Evolutionary conservation across 768 basidiomycete species (phyloP), one percentile per base, ranked within the genome.

Genomic region (Russula compacta): DNA sequence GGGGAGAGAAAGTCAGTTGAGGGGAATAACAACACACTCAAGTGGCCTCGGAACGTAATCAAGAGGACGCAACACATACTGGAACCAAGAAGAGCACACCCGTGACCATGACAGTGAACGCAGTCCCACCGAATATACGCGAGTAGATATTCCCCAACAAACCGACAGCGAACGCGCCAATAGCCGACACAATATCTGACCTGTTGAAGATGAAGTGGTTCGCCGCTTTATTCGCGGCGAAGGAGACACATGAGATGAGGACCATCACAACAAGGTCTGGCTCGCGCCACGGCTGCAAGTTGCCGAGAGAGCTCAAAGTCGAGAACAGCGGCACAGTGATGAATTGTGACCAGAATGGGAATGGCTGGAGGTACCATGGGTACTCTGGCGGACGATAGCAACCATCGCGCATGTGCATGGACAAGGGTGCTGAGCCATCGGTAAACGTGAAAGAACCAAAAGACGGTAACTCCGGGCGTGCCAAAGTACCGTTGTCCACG

Each of bases 101-200:
- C 29, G 91, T 88, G 43, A 92, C 89, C 92, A 94, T 94, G 2
- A 85, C 85, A 10, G 90, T 91, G 73, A 93, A 93, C 19, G 91
- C 91, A 4, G 90, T 92, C 8, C 90, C 91, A 8, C 86, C 81
- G 80, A 89, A 85, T 69, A 82, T 83, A 49, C 90, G 79, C 43
- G 90, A 92, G 71, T 92, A 92, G 1, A 87, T 72, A 67, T 92
- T 92, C 3, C 89, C 90, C 19, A 91, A 73, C 33, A 91, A 64
- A 21, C 89, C 89, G 19, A 89, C 84, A 1, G 85, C 87, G 65
- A 91, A 91, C 17, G 90, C 89, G 0, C 90, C 91, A 67, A 92
- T 89, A 10, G 88, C 87, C 56, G 87, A 89, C 17, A 91, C 89
- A 48, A 92, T 76, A 67, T 93, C 91, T 5, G 87, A 87, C 15